Conservation (phyloP, 208 protist species). For the Leishmania mexicana region DNA sequence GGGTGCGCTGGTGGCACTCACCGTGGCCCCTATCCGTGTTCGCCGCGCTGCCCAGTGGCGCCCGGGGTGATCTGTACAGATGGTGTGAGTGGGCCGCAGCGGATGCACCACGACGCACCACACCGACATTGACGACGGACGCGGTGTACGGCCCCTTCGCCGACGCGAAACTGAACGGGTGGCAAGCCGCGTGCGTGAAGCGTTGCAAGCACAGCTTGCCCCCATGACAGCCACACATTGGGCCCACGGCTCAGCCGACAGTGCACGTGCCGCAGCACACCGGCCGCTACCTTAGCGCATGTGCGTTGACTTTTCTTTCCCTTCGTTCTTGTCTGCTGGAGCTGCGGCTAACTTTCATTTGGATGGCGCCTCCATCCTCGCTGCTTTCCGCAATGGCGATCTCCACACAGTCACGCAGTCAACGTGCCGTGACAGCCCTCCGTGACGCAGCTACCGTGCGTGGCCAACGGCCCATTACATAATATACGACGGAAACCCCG, state of each 20-base stretch:
- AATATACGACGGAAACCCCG: background rate
- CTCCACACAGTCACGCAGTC: background rate
- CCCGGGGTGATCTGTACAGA: too few species aligned
- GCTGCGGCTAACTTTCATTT: background rate
- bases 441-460: background rate
- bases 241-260: background rate
- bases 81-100: too few species aligned
- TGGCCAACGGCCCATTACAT: background rate
- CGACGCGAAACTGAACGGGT: too few species aligned
- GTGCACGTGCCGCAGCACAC: background rate
- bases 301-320: accelerated
- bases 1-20: too few species aligned
- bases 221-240: background rate
- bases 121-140: too few species aligned
- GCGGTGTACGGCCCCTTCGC: too few species aligned
- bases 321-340: background rate
- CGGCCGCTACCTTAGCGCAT: background rate
- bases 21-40: too few species aligned
- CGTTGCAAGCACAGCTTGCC: background rate
- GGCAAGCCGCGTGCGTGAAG: too few species aligned
- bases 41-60: too few species aligned
- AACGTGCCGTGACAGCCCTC: background rate
- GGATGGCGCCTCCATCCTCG: background rate
- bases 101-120: too few species aligned
- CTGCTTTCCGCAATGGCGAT: background rate